These are phyloP conservation scores for Elsinoe necatrix DNA, from an alignment of 2,329 filamentous ascomycete species.

Conservation along the genomic window DNA sequence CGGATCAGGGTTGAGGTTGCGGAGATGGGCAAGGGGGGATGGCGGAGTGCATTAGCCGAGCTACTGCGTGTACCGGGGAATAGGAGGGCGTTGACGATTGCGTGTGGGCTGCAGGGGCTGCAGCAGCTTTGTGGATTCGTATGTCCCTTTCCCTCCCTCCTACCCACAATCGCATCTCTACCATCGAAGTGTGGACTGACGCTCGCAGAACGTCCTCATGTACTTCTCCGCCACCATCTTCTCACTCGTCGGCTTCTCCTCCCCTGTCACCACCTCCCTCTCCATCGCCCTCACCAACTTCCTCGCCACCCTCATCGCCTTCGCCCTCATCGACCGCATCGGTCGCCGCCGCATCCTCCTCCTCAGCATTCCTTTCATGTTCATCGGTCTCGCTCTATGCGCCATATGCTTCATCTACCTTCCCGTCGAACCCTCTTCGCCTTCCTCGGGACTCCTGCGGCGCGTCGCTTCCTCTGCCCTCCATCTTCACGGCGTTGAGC, in stretches of 20 bases:
- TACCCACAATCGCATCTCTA: too few species aligned
- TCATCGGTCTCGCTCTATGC: slow-evolving; percentile 60
- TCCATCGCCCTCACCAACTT: slow-evolving; percentile 40
- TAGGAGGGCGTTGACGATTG: slow-evolving; percentile 69
- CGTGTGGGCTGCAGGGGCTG: slow-evolving; percentile 75
- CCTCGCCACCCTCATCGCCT: slow-evolving; percentile 38
- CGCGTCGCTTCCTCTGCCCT: not conserved
- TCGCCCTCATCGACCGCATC: slow-evolving; percentile 37
- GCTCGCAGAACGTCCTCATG: slow-evolving; percentile 37
- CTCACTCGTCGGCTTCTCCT: slow-evolving; percentile 37
- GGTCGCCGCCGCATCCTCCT: slow-evolving; percentile 57
- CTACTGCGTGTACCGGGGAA: slow-evolving; percentile 42
- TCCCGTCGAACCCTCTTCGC: slow-evolving; percentile 18
- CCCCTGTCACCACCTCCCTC: slow-evolving; percentile 38
- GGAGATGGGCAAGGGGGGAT: slow-evolving; percentile 50
- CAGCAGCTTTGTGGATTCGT: slow-evolving; percentile 52
- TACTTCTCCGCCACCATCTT: slow-evolving; percentile 44
- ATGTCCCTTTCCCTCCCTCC: not conserved
- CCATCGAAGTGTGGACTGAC: not conserved
- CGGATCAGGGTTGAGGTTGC: slow-evolving; percentile 66
- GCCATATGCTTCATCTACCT: slow-evolving; percentile 42
- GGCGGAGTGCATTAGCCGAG: slow-evolving; percentile 37
- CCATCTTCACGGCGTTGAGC: slow-evolving; percentile 29
- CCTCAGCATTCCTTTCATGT: slow-evolving; percentile 78
- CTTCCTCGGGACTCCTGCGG: not conserved